These are phyloP conservation scores for Rhizophagus prolifer DNA, from an alignment of 192 early-diverging fungal genomes.

Conservation along the genomic window DNA sequence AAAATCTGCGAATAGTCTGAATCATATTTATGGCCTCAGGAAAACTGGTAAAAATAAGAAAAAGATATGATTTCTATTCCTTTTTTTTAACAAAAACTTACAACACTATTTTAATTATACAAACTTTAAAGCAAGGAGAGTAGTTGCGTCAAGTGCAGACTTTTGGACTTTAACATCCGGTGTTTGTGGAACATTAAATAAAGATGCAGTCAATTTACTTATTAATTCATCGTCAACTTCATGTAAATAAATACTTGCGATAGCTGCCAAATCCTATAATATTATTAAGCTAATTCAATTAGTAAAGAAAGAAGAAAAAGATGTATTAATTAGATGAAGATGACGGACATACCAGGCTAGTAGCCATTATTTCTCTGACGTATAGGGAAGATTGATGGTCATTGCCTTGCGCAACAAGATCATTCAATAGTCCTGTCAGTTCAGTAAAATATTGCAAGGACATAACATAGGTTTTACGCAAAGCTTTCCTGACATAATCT, in stretches of 20 bases:
- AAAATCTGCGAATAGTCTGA: slow-evolving; percentile 48
- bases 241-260: slow-evolving; percentile 11
- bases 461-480: slow-evolving; percentile 54
- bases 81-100: not conserved
- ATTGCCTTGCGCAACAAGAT: slow-evolving; percentile 44
- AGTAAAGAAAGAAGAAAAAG: not conserved
- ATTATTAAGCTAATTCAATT: not conserved
- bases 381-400: slow-evolving; percentile 48
- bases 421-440: slow-evolving; percentile 47
- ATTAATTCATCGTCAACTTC: slow-evolving; percentile 36
- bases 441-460: slow-evolving; percentile 57
- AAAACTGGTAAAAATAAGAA: slow-evolving; percentile 29
- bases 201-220: slow-evolving; percentile 10
- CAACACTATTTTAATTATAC: not conserved
- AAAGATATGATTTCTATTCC: not conserved
- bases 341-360: slow-evolving; percentile 46
- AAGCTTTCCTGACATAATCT: slow-evolving; percentile 40
- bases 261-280: not conserved
- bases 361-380: slow-evolving; percentile 57
- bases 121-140: slow-evolving; percentile 47
- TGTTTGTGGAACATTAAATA: slow-evolving; percentile 30
- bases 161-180: slow-evolving; percentile 31
- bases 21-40: slow-evolving; percentile 41
- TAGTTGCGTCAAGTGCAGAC: slow-evolving; percentile 44
- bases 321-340: not conserved